phyloP scores from a whole-genome alignment of 345 rosid species.

The Crucihimalaya himalaica region DNA sequence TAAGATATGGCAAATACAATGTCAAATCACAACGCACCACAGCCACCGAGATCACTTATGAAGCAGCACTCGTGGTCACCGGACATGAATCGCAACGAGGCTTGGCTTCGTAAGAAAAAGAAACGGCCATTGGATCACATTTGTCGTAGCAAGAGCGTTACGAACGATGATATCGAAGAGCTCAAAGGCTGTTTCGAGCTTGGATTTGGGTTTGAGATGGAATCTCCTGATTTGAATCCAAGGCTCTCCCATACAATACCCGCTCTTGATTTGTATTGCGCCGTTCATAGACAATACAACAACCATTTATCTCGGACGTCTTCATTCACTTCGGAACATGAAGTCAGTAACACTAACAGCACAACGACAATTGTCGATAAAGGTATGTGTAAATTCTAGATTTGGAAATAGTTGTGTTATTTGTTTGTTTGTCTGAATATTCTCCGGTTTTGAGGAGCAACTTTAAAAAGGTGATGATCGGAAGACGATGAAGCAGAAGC shows the following conservation, averaged over 20 bases:
- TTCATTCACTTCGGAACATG: constrained; percentile 50
- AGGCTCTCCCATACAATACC: constrained; percentile 66
- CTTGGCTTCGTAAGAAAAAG: constrained; percentile 63
- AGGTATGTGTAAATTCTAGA: constrained; percentile 39
- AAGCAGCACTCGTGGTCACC: constrained; percentile 76
- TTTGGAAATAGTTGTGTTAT: background rate
- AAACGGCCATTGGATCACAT: background rate
- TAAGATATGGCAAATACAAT: constrained; percentile 16
- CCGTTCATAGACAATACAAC: constrained; percentile 60
- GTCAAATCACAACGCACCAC: constrained; percentile 35
- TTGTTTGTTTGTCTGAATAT: background rate
- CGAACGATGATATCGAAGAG: constrained; percentile 80
- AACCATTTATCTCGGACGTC: constrained; percentile 56
- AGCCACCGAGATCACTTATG: constrained; percentile 40
- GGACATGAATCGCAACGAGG: constrained; percentile 61
- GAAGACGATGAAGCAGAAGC: constrained; percentile 63
- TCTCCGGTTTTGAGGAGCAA: background rate
- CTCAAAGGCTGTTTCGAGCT: constrained; percentile 79
- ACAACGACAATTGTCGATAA: constrained; percentile 48
- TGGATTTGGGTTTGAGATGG: constrained; percentile 71
- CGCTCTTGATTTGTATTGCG: constrained; percentile 67
- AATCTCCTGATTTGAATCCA: constrained; percentile 61
- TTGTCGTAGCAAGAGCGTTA: constrained; percentile 52
- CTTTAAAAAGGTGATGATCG: constrained; percentile 59
- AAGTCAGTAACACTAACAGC: constrained; percentile 21